Percentiles rank a stretch among this genome's conserved stretches.
Evolutionary conservation across 2,329 filamentous ascomycete species (phyloP).

Genomic region (Botrytis porri): DNA sequence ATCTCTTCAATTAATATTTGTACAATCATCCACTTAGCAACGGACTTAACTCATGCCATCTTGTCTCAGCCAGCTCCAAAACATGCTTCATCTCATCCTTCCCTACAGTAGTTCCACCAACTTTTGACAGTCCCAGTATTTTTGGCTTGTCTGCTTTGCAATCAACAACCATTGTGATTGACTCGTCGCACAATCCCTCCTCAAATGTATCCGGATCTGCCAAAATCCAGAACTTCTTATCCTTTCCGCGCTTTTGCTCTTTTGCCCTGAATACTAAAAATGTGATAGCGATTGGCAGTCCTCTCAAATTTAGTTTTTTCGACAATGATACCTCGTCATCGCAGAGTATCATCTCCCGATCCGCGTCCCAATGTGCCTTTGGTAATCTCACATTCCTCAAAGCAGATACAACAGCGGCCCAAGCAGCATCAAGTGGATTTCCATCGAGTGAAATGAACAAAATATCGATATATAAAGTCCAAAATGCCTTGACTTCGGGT

Average conservation of each 20-base stretch:
- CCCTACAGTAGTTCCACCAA: constrained; percentile 70
- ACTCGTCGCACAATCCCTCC: constrained; percentile 79
- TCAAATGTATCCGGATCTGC: constrained; percentile 89
- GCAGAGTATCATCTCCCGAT: constrained; percentile 77
- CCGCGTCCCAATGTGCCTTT: constrained; percentile 76
- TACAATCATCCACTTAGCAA: constrained; percentile 29
- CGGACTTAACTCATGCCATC: constrained; percentile 55
- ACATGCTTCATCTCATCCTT: constrained; percentile 59
- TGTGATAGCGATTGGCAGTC: constrained; percentile 72
- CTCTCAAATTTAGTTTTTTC: constrained; percentile 56
- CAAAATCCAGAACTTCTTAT: constrained; percentile 68
- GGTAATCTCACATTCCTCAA: constrained; percentile 76
- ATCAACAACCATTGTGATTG: constrained; percentile 80
- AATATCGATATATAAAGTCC: constrained; percentile 94
- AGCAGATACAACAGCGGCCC: constrained; percentile 79
- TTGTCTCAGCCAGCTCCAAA: constrained; percentile 55
- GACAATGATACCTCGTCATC: constrained; percentile 56
- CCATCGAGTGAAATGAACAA: constrained; percentile 91
- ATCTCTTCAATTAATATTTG: constrained; percentile 2
- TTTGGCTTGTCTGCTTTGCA: constrained; percentile 46
- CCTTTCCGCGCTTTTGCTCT: constrained; percentile 45
- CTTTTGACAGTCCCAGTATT: constrained; percentile 76
- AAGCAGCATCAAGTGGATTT: constrained; percentile 87
- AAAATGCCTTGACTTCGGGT: constrained; percentile 74
- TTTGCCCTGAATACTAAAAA: constrained; percentile 73